Evolutionary conservation across 2,329 filamentous ascomycete species (phyloP).

Genomic region (Fusarium stilboides): DNA sequence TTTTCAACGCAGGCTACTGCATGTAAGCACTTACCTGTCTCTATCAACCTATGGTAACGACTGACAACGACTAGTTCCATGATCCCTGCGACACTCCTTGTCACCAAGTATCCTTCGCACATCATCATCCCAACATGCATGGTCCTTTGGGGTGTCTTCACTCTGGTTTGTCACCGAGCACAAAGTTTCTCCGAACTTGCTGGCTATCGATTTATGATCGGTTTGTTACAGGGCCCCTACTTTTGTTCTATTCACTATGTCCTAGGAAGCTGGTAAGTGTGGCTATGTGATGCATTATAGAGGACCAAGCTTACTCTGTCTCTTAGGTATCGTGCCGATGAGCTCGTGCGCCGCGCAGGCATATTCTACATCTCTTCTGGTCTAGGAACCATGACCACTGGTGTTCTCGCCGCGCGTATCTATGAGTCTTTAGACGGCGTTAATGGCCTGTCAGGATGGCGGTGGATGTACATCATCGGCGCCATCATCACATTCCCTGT

Average conservation of each 20-base stretch:
- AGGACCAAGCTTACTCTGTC: too few relatives aligned
- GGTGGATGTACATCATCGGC: slow-evolving; percentile 71
- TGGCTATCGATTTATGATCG: slow-evolving; percentile 63
- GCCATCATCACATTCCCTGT: slow-evolving; percentile 69
- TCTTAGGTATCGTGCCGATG: slow-evolving; percentile 64
- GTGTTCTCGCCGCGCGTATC: slow-evolving; percentile 63
- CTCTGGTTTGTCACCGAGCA: slow-evolving; percentile 67
- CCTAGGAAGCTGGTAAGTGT: too few relatives aligned
- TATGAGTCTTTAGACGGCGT: slow-evolving; percentile 59
- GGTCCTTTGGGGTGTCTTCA: slow-evolving; percentile 69
- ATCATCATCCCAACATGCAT: slow-evolving; percentile 68
- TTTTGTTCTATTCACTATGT: too few relatives aligned
- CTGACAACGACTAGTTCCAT: neutral
- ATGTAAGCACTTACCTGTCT: slow-evolving; percentile 65
- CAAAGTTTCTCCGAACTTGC: slow-evolving; percentile 64
- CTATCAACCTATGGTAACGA: slow-evolving; percentile 50
- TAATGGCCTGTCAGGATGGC: slow-evolving; percentile 63
- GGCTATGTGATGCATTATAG: too few relatives aligned
- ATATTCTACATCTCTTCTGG: slow-evolving; percentile 66
- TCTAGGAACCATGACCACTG: slow-evolving; percentile 66
- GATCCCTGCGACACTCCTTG: slow-evolving; percentile 50
- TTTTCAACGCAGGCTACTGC: slow-evolving; percentile 63
- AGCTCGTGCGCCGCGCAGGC: slow-evolving; percentile 64
- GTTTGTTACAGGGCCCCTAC: too few relatives aligned
- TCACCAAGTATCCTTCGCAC: slow-evolving; percentile 62